Evolutionary conservation across 2,329 filamentous ascomycete genomes (phyloP), one percentile per base, ranked within the genome.

Genomic region (Trichoderma hamatum): DNA sequence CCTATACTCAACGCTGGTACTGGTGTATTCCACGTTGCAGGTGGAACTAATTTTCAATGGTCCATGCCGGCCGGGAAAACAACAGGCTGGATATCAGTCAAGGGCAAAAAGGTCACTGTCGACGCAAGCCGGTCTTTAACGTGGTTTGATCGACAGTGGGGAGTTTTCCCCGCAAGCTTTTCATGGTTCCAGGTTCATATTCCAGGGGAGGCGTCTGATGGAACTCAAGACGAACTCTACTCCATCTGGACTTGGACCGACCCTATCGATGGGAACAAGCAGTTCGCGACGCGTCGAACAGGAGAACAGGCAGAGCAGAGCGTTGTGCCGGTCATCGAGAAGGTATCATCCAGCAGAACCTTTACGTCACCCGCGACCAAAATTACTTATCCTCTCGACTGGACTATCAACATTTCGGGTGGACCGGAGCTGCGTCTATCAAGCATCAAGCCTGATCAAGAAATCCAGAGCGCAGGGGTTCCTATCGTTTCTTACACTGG

Each of bases 111-210:
- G n/a, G 54, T 69, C 28, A 21, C 39, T 13, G 34, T 69, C 51
- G 36, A 63, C 21, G 13, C 67, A 19, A 39, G 32, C 19, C 49
- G 43, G 14, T 69, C 67, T 14, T 28, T 64, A n/a, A 64, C 67
- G 19, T 69, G 59, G 67, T 64, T 49, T n/a, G 67, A 69, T 39
- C 55, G 67, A 36, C 67, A 69, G 36, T 69, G 67, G 59, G 67
- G 67, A 11, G 36, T 10, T 10, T 5, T 58, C 10, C 63, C 54
- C 26, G 21, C 3, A n/a, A 36, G 19, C 11, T 67, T 67, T 26
- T 30, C 63, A 1, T 69, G 51, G 60, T 56, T 65, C 36, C 60
- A 65, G 32, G 60, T 69, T 49, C 59, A 63, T 51, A 43, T 69
- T 16, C 51, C 60, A 10, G 36, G 67, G 14, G 14, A 60, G 21